Percentiles rank a stretch among this genome's conserved stretches.
These are phyloP conservation scores for Candida andamanensis DNA, from an alignment of 805 yeast species.

Conservation along the genomic window DNA sequence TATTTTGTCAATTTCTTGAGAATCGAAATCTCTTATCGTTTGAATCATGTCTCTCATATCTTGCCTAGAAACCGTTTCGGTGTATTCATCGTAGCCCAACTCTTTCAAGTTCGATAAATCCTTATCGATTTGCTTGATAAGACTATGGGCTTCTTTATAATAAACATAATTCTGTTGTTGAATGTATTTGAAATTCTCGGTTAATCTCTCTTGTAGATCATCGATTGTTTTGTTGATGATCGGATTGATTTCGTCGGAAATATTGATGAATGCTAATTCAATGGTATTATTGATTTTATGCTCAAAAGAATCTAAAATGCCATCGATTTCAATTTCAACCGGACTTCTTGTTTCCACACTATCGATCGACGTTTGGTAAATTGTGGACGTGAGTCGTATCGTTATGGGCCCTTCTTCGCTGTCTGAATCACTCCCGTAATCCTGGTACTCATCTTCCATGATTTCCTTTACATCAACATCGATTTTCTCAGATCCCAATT, in stretches of 20 bases:
- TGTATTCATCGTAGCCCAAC: conserved; percentile 7
- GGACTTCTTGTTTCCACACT: conserved; percentile 8
- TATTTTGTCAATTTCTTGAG: conserved; percentile 16
- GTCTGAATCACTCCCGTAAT: conserved; percentile 6
- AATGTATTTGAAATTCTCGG: conserved; percentile 21
- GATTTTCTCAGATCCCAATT: conserved; percentile 7
- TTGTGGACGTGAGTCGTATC: conserved; percentile 20
- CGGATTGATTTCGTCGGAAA: conserved; percentile 28
- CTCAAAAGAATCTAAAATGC: conserved; percentile 30
- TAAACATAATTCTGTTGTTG: conserved; percentile 24
- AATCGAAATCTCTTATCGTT: conserved; percentile 19
- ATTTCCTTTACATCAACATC: conserved; percentile 16
- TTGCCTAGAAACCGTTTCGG: conserved; percentile 26
- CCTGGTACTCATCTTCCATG: conserved; percentile 12
- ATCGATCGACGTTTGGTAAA: conserved; percentile 11
- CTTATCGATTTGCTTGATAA: conserved; percentile 27
- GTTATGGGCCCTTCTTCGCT: conserved; percentile 17
- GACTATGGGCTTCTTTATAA: conserved; percentile 26
- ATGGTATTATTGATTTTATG: conserved; percentile 29
- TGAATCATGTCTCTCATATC: conserved; percentile 31
- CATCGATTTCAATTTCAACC: conserved; percentile 18
- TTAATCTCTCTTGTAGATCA: conserved; percentile 18
- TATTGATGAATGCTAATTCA: conserved; percentile 26
- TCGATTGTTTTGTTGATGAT: conserved; percentile 20
- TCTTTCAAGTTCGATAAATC: conserved; percentile 28